Base-by-base conservation (phyloP, 2,329 filamentous ascomycete genomes). In the Aspergillus pseudonomiae region DNA sequence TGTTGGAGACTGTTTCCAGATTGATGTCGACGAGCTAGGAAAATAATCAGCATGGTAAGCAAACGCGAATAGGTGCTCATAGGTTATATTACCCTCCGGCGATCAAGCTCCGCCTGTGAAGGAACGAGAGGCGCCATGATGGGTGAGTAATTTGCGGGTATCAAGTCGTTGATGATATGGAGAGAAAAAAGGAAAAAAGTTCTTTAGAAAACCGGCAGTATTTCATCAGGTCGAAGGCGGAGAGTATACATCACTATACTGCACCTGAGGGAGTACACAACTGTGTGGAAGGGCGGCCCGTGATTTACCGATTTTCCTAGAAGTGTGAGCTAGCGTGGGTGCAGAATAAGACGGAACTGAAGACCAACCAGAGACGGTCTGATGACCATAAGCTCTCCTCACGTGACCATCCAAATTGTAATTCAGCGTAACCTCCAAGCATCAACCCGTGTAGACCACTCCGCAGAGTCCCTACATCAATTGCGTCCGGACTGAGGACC, bases 1-100 rank as follows among this genome's bases (percentile, higher is more conserved):
- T 91, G 81, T 98, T 89, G 70, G 91, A 91, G 74, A 99, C 91
- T 26, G 92, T 97, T 81, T 99, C 95, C 70, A 89, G 84, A 78
- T 95, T 92, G 81, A 99, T 89, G 71, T 90, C 88, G 74, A 99
- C 89, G 71, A 92, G 90, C 91, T 97, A 72, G 58, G 57, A 63
- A 30, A 57, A 26, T 21, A 56, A 52, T 70, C 67, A 71, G 68
- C 32, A 61, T 67, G 60, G 41, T 39, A 30, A 26, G 34, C 3
- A 32, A 26, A n/a, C 39, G 11, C 7, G 26, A 58, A 16, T 52
- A 45, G 34, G 26, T 34, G 3, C 43, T 43, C 5, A 28, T 9
- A 10, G 58, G 16, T 24, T 28, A 52, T 68, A 43, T 68, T 74
- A 82, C 80, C 72, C 78, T 79, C 70, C 80, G 74, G 64, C 77